A percentile compares a stretch with the other conserved stretches of the same genome.
Conservation (phyloP, 2,329 filamentous ascomycete genomes). For the Aspergillus felis region DNA sequence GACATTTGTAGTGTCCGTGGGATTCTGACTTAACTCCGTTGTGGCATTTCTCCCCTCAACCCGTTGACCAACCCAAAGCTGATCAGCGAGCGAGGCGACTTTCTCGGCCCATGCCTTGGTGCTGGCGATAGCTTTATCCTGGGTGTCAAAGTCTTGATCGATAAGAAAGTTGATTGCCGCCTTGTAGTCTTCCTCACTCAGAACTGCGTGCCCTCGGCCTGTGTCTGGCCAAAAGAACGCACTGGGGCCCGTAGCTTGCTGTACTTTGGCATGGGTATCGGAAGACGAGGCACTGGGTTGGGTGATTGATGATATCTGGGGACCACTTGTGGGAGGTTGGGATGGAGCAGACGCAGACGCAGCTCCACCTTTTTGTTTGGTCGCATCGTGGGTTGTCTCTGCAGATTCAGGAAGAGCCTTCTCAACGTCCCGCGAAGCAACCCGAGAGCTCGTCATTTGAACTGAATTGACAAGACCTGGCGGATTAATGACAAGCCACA, state of each 20-base stretch:
- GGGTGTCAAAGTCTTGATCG: conserved; percentile 41
- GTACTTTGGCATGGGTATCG: not conserved
- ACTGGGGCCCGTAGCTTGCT: conserved; percentile 14
- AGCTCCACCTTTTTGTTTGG: not conserved
- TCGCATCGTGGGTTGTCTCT: not conserved
- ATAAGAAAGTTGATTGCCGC: conserved; percentile 37
- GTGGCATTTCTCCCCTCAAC: conserved; percentile 28
- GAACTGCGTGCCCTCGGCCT: conserved; percentile 32
- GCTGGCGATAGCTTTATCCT: conserved; percentile 35
- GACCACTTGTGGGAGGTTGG: not conserved
- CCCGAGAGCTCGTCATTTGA: conserved; percentile 26
- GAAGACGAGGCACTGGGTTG: not conserved
- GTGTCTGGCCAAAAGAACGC: conserved; percentile 33
- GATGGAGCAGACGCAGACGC: not conserved
- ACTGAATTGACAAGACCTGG: conserved; percentile 42
- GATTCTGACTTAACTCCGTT: conserved; percentile 10
- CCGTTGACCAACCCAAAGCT: conserved; percentile 33
- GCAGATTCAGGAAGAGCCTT: not conserved
- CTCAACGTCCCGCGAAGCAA: conserved; percentile 7
- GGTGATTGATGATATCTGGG: not conserved
- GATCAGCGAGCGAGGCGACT: conserved; percentile 36
- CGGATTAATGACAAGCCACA: conserved; percentile 83
- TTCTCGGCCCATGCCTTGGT: conserved; percentile 41
- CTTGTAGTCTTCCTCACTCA: conserved; percentile 40
- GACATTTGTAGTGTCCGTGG: conserved; percentile 18